Base-by-base conservation (phyloP, 2,329 filamentous ascomycete genomes). In the Alternaria atra region DNA sequence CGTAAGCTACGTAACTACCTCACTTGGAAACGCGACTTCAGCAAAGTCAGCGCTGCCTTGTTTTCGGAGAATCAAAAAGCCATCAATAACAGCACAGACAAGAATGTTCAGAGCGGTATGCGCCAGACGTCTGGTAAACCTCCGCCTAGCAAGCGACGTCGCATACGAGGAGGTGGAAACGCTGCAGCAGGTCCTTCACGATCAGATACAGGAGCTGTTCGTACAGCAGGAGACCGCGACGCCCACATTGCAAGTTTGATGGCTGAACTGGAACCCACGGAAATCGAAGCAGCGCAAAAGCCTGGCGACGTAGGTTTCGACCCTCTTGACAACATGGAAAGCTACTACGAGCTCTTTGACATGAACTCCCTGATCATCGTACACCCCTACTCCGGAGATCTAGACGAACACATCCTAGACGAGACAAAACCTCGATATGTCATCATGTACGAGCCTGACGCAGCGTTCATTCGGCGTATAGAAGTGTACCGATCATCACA, bases 381-480 rank as follows among this genome's bases (percentile, higher is more conserved):
- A 17, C 95, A 98, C 77, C 91, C 95, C 1, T 99, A 97, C 76
- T 93, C 97, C 61, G 94, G 94, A 10, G 95, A 98, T 75, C 91
- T 94, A 82, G 95, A 99, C 77, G 95, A 98, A 75, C 92, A 97
- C 76, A 86, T 98, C n/a, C 86, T 99, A 1, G 94, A 99, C 77
- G 95, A 99, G 79, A 85, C 95, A 59, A 93, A 92, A 73, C 95
- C 95, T 34, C 89, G 92, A 61, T 97, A 97, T 78, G 93, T 99
- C 60, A 91, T 99, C 81, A 98, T 99, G 95, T 99, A 97, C 79
- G 95, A 98, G 76, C 94, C 95, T 1, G 93, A 98, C 67, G 89
- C 94, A 3, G 90, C 94, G 3, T 99, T 99, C 77, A 97, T 98
- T 72, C 89, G 95, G 13, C 86, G 94, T 37, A 91, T 99, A 20